Percentiles rank a stretch among this genome's conserved stretches.
phyloP scores from a whole-genome alignment of 192 early-diverging fungal species.

The Coemansia sp. region DNA sequence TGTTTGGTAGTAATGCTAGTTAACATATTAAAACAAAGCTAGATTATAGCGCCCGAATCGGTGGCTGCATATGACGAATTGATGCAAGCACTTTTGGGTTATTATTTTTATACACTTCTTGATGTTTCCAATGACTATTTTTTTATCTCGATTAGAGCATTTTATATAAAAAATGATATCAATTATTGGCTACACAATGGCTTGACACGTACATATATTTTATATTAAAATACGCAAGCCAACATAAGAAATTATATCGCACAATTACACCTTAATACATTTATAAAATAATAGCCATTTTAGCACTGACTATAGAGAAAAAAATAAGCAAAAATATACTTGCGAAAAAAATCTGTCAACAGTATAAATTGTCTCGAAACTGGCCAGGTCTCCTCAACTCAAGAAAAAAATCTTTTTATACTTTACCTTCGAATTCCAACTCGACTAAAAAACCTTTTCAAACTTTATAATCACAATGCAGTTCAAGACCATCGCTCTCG shows the following conservation, averaged over 20 bases:
- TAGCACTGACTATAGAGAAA: no score
- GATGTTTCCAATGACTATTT: no score
- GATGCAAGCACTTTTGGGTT: neutral
- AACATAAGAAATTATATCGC: neutral
- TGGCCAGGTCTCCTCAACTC: constrained; percentile 1
- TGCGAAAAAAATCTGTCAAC: no score
- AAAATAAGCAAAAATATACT: no score
- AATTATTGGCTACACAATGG: neutral
- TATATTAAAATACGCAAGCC: constrained; percentile 13
- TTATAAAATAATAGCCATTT: constrained; percentile 1
- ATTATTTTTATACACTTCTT: no score
- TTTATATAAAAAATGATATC: neutral
- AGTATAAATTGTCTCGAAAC: neutral
- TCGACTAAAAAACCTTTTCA: neutral
- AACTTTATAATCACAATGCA: constrained; percentile 29
- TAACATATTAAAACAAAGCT: neutral
- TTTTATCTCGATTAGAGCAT: no score
- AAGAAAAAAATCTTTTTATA: constrained; percentile 10
- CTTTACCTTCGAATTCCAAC: no score
- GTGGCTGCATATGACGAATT: neutral
- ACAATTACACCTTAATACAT: neutral
- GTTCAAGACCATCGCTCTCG: constrained; percentile 53
- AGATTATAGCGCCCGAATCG: neutral
- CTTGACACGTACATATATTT: neutral
- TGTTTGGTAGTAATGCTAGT: neutral